Evolutionary conservation across 352 stramenopile species (phyloP).

Genomic region (Globisporangium nagaii): DNA sequence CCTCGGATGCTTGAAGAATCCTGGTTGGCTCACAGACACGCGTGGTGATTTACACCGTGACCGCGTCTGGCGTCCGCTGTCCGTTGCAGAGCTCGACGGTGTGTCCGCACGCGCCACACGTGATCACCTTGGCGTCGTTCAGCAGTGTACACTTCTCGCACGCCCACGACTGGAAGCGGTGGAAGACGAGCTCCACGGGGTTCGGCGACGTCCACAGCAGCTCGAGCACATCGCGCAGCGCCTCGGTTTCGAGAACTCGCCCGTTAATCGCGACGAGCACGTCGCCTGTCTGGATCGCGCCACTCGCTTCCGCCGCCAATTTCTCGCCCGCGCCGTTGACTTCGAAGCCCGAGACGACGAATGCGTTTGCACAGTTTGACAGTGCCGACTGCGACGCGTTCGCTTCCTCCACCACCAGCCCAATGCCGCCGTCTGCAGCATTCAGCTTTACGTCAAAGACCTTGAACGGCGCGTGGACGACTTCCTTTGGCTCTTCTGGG

Average conservation of each 20-base stretch:
- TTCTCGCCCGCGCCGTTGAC: slow-evolving; percentile 55
- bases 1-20: too few relatives aligned
- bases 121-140: slow-evolving; percentile 30
- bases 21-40: too few relatives aligned
- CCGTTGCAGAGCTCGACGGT: slow-evolving; percentile 10
- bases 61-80: neutral
- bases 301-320: slow-evolving; percentile 62
- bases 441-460: slow-evolving; percentile 53
- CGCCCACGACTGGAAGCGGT: slow-evolving; percentile 52
- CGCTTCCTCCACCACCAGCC: slow-evolving; percentile 45
- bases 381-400: slow-evolving; percentile 2
- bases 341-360: slow-evolving; percentile 61
- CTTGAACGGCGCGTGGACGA: slow-evolving; percentile 20
- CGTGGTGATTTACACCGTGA: neutral
- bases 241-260: slow-evolving; percentile 31
- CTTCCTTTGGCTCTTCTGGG: neutral
- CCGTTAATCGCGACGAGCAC: slow-evolving; percentile 60
- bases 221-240: slow-evolving; percentile 57
- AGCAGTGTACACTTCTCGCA: slow-evolving; percentile 74
- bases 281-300: slow-evolving; percentile 54
- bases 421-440: slow-evolving; percentile 68
- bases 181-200: slow-evolving; percentile 60
- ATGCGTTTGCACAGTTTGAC: slow-evolving; percentile 17
- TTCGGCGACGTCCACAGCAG: slow-evolving; percentile 64
- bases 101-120: slow-evolving; percentile 54